These are phyloP conservation scores for Fusarium irregulare DNA, from an alignment of 2,329 filamentous ascomycete species.

Conservation along the genomic window DNA sequence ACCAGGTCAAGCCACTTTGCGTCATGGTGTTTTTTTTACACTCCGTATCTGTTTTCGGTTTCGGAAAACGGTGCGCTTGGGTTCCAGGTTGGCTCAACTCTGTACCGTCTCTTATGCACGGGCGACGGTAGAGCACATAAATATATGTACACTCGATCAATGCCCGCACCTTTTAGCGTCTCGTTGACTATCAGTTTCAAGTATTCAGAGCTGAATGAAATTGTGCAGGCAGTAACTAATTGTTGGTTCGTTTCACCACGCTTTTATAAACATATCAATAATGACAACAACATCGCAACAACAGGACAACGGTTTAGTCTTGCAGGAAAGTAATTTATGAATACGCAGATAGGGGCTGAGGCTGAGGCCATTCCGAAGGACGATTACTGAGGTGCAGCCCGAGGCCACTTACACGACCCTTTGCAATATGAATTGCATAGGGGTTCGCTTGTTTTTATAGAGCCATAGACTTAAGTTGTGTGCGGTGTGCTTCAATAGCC, in stretches of 20 bases:
- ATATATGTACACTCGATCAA: conserved; percentile 14
- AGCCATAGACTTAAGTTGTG: conserved; percentile 41
- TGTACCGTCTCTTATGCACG: conserved; percentile 27
- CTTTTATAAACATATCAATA: conserved; percentile 9
- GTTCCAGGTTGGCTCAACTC: conserved; percentile 22
- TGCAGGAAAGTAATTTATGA: conserved; percentile 10
- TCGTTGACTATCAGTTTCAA: conserved; percentile 4
- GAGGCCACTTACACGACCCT: conserved; percentile 38
- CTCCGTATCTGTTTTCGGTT: conserved; percentile 21
- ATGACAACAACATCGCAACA: conserved; percentile 25
- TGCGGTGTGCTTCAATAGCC: conserved; percentile 47
- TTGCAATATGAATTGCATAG: conserved; percentile 41
- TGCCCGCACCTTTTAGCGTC: conserved; percentile 23
- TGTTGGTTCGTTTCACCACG: conserved; percentile 12
- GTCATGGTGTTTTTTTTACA: conserved; percentile 30
- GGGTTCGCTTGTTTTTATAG: conserved; percentile 44
- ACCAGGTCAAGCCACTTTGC: conserved; percentile 37
- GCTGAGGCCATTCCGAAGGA: conserved; percentile 18
- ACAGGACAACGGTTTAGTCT: conserved; percentile 19
- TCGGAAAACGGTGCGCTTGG: conserved; percentile 39
- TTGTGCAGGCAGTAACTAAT: conserved; percentile 12
- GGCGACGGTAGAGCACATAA: conserved; percentile 17
- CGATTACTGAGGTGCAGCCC: conserved; percentile 22
- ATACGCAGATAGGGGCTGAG: conserved; percentile 20
- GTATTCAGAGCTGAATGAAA: not conserved